A percentile compares a stretch with the other conserved stretches of the same genome.
phyloP scores from a whole-genome alignment of 2,329 filamentous ascomycete genomes.

The Cladosporium oxysporum region DNA sequence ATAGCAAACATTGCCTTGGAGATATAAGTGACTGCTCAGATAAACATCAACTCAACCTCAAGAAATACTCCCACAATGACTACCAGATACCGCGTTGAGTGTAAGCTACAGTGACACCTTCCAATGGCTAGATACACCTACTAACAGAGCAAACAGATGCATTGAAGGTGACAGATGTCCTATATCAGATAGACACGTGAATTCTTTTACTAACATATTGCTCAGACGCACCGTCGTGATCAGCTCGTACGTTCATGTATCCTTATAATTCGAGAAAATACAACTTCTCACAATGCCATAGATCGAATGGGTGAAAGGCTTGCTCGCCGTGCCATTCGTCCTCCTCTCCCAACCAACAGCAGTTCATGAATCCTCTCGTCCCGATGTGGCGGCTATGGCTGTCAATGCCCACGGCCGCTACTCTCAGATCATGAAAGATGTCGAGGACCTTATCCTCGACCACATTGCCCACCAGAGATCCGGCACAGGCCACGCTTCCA shows the following conservation, averaged over 20 bases:
- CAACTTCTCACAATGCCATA: slow-evolving; percentile 32
- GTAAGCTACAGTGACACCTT: slow-evolving; percentile 26
- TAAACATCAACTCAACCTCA: background rate
- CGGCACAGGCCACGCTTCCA: slow-evolving; percentile 71
- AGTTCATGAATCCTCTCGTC: slow-evolving; percentile 70
- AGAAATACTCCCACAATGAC: slow-evolving; percentile 33
- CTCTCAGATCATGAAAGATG: slow-evolving; percentile 91
- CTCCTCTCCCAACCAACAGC: slow-evolving; percentile 93
- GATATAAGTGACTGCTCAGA: background rate
- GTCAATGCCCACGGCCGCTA: slow-evolving; percentile 83
- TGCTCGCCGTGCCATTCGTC: slow-evolving; percentile 93
- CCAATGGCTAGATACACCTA: background rate
- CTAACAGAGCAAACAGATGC: slow-evolving; percentile 17
- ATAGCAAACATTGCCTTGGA: background rate
- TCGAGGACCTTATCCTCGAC: slow-evolving; percentile 87
- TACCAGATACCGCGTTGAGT: slow-evolving; percentile 43
- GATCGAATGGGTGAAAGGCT: slow-evolving; percentile 75
- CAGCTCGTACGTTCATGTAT: slow-evolving; percentile 70
- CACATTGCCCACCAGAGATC: slow-evolving; percentile 77
- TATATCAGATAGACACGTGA: background rate
- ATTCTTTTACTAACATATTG: background rate
- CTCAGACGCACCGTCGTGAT: slow-evolving; percentile 69
- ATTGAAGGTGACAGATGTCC: slow-evolving; percentile 9
- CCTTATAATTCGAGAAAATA: background rate
- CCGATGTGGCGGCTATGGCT: slow-evolving; percentile 65